These are phyloP conservation scores for Capsicum pubescens DNA, from an alignment of 257 asterid genomes.

Conservation along the genomic window DNA sequence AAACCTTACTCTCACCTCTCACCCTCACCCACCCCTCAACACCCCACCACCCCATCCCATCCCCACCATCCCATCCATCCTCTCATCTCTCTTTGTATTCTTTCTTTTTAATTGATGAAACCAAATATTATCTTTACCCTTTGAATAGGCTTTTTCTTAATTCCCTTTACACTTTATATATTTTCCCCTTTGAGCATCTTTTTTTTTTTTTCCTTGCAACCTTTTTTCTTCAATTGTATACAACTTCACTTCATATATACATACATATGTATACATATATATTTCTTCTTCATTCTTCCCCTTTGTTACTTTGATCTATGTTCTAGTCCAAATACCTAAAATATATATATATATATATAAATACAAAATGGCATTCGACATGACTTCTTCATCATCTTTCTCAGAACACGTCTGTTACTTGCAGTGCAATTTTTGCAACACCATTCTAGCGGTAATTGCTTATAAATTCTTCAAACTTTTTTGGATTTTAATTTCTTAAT, in stretches of 20 bases:
- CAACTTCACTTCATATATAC: neutral
- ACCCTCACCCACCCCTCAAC: neutral
- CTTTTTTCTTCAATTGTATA: constrained; percentile 10
- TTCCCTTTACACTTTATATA: constrained; percentile 33
- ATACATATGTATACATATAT: neutral
- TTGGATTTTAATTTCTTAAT: neutral
- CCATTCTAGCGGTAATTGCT: constrained; percentile 32
- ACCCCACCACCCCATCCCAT: neutral
- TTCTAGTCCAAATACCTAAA: neutral
- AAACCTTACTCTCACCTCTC: neutral
- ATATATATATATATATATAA: neutral
- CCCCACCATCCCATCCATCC: constrained; percentile 14
- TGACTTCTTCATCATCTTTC: constrained; percentile 27
- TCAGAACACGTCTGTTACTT: constrained; percentile 70
- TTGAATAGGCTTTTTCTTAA: constrained; percentile 29
- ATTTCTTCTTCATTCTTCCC: neutral
- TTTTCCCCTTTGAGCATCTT: constrained; percentile 14
- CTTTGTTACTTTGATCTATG: neutral
- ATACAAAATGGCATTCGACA: constrained; percentile 55
- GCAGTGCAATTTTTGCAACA: constrained; percentile 80
- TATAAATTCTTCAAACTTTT: neutral
- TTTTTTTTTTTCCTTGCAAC: neutral
- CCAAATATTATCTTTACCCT: constrained; percentile 24
- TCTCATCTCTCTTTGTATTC: constrained; percentile 26
- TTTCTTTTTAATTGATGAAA: constrained; percentile 24